These are phyloP conservation scores for Camellia granthamiana DNA, from an alignment of 148 eudicot species.

Conservation along the genomic window DNA sequence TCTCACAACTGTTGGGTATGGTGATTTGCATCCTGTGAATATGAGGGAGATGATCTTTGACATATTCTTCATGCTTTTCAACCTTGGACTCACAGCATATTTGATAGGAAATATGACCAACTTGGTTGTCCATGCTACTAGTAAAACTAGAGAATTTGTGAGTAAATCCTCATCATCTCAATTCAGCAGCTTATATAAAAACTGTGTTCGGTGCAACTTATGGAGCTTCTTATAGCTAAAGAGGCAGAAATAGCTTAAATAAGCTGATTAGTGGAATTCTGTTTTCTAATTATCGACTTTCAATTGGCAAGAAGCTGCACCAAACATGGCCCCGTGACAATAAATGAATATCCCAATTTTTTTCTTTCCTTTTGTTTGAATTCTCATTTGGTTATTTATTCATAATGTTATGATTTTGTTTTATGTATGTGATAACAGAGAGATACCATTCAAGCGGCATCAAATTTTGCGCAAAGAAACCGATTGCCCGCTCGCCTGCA, in stretches of 20 bases:
- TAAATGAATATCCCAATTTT: neutral
- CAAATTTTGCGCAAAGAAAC: conserved; percentile 74
- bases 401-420: too few relatives aligned
- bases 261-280: too few relatives aligned
- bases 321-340: neutral
- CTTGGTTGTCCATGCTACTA: conserved; percentile 82
- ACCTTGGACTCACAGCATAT: conserved; percentile 77
- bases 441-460: conserved; percentile 83
- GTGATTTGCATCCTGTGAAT: conserved; percentile 76
- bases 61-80: conserved; percentile 80
- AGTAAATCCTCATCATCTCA: conserved; percentile 20
- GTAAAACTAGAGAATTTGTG: conserved; percentile 77
- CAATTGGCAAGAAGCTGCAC: too few relatives aligned
- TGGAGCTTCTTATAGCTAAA: too few relatives aligned
- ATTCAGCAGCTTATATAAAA: neutral
- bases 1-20: conserved; percentile 79
- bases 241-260: too few relatives aligned
- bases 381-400: too few relatives aligned
- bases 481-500: conserved; percentile 60
- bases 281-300: too few relatives aligned
- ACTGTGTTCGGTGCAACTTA: too few relatives aligned
- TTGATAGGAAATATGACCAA: conserved; percentile 94
- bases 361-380: neutral
- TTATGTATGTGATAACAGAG: conserved; percentile 38
- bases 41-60: conserved; percentile 68